A percentile compares a stretch with the other conserved stretches of the same genome.
Evolutionary conservation across 2,329 filamentous ascomycete genomes (phyloP).

Genomic region (Fusarium praegraminearum): DNA sequence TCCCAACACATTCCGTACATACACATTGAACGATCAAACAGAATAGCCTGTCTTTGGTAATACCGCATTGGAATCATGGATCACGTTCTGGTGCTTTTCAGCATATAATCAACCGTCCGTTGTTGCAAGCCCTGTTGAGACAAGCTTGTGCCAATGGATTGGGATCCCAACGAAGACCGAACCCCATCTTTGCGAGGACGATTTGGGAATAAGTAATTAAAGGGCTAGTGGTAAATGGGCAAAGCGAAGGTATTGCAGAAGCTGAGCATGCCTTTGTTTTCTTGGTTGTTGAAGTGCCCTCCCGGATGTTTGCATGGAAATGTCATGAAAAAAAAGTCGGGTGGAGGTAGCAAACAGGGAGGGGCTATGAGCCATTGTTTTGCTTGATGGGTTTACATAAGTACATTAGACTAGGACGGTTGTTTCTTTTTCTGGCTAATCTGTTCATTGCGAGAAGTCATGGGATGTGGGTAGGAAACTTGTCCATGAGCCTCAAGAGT

Average conservation of each 20-base stretch:
- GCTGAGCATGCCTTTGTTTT: conserved; percentile 33
- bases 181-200: conserved; percentile 19
- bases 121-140: conserved; percentile 25
- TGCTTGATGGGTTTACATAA: conserved; percentile 42
- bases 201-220: conserved; percentile 18
- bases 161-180: conserved; percentile 8
- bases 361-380: conserved; percentile 48
- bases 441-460: conserved; percentile 40
- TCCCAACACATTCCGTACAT: conserved; percentile 52
- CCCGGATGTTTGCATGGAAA: conserved; percentile 9
- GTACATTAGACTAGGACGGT: conserved; percentile 51
- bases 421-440: conserved; percentile 48
- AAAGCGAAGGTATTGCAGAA: conserved; percentile 34
- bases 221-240: conserved; percentile 38
- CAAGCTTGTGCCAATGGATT: conserved; percentile 8
- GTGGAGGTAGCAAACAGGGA: conserved; percentile 27
- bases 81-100: conserved; percentile 46
- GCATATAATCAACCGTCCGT: conserved; percentile 49
- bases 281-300: conserved; percentile 31
- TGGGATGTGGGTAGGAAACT: conserved; percentile 38
- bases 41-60: conserved; percentile 58
- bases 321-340: conserved; percentile 18
- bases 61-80: conserved; percentile 60
- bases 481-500: conserved; percentile 19
- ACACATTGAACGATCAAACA: conserved; percentile 50